Percentiles rank a stretch among this genome's conserved stretches.
Evolutionary conservation across 2,329 filamentous ascomycete genomes (phyloP).

Genomic region (Colletotrichum phormii): DNA sequence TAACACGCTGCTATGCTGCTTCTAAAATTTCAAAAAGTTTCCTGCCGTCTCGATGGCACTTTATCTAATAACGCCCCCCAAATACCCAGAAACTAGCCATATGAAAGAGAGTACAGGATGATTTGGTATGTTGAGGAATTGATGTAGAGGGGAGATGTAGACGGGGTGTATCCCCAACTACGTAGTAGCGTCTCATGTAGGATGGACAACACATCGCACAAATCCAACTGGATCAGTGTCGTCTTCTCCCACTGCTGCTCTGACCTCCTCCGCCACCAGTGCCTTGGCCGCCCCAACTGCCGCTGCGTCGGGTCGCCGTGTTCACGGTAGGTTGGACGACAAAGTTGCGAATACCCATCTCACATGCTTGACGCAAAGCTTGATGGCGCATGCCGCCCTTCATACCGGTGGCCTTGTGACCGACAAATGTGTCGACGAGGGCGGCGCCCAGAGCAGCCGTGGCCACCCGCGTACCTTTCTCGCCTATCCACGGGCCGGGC

Average conservation of each 20-base stretch:
- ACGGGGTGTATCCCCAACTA: background rate
- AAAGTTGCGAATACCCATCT: constrained; percentile 34
- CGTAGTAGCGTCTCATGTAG: background rate
- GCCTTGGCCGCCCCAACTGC: background rate
- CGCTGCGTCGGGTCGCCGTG: constrained; percentile 9
- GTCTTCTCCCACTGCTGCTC: constrained; percentile 3
- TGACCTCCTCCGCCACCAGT: background rate
- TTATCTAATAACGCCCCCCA: background rate
- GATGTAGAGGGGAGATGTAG: background rate
- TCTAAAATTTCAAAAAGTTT: background rate
- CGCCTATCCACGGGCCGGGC: constrained; percentile 58
- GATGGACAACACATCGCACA: background rate
- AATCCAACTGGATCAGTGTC: background rate
- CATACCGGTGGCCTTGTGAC: constrained; percentile 45
- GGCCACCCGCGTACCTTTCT: constrained; percentile 61
- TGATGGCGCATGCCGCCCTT: constrained; percentile 38
- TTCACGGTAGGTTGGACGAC: constrained; percentile 31
- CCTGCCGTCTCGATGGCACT: background rate
- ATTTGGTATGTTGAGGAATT: background rate
- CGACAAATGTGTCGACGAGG: constrained; percentile 59
- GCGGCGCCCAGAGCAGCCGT: constrained; percentile 62
- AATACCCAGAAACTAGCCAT: background rate
- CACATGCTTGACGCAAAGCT: constrained; percentile 36
- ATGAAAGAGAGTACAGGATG: background rate
- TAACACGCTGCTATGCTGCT: background rate